Conservation (phyloP, 2,329 filamentous ascomycete species). For the Hymenotorrendiella dingleyae region DNA sequence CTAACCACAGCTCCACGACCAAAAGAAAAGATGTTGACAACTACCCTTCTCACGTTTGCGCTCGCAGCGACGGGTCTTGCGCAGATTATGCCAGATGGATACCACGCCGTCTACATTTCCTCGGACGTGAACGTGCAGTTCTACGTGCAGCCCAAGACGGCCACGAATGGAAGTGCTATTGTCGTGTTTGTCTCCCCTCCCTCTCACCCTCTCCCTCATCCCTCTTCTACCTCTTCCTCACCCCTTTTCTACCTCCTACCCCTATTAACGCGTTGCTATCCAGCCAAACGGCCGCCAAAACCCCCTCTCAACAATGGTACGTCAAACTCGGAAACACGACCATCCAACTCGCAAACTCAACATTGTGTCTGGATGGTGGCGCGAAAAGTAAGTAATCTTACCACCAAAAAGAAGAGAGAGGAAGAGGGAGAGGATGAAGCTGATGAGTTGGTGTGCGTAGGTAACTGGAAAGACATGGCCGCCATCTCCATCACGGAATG, state of each 20-base stretch:
- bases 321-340: constrained; percentile 14
- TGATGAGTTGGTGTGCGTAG: no score
- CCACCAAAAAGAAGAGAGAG: no score
- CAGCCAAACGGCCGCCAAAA: constrained; percentile 13
- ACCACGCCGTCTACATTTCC: constrained; percentile 13
- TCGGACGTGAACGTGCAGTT: constrained; percentile 12
- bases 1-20: no score
- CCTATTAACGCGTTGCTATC: background rate
- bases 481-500: constrained; percentile 10
- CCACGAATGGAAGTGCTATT: constrained; percentile 9
- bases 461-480: constrained; percentile 19
- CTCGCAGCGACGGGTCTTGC: constrained; percentile 10
- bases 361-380: constrained; percentile 15
- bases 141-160: constrained; percentile 12
- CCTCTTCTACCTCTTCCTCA: background rate
- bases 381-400: constrained; percentile 13
- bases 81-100: constrained; percentile 9
- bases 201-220: no score
- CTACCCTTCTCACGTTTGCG: constrained; percentile 9
- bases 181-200: constrained; percentile 10
- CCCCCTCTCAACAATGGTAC: constrained; percentile 16
- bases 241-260: background rate
- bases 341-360: constrained; percentile 12
- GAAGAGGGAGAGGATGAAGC: no score
- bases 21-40: constrained; percentile 12